Conservation (phyloP, 768 basidiomycete genomes). For the Lentinula aciculospora region DNA sequence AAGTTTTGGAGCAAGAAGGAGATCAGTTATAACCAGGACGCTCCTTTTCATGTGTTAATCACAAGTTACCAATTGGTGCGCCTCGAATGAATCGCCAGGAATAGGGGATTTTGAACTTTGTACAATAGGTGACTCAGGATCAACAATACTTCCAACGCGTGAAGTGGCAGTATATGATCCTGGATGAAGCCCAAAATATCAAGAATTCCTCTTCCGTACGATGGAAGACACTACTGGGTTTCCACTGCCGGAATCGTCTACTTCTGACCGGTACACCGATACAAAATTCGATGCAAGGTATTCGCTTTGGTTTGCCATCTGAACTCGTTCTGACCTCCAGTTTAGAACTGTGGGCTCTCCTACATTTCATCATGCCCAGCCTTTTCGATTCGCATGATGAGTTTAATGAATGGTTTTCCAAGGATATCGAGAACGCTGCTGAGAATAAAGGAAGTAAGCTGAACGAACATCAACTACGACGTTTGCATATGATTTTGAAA, state of each 20-base stretch:
- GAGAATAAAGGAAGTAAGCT: slow-evolving; percentile 89
- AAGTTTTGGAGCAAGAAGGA: slow-evolving; percentile 99
- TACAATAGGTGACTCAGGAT: slow-evolving; percentile 79
- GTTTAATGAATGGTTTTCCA: slow-evolving; percentile 99
- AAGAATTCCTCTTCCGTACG: slow-evolving; percentile 94
- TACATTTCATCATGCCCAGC: slow-evolving; percentile 99
- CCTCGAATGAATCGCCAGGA: slow-evolving; percentile 9
- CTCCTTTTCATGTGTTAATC: slow-evolving; percentile 94
- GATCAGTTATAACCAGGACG: slow-evolving; percentile 90
- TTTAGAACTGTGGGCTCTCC: slow-evolving; percentile 91
- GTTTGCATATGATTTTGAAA: slow-evolving; percentile 97
- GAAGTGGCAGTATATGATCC: slow-evolving; percentile 99
- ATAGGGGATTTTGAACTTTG: not conserved
- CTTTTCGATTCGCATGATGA: slow-evolving; percentile 99
- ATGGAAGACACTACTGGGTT: slow-evolving; percentile 95
- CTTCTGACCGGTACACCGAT: slow-evolving; percentile 97
- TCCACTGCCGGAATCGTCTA: slow-evolving; percentile 93
- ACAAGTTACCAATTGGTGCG: slow-evolving; percentile 93
- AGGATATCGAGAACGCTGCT: slow-evolving; percentile 93
- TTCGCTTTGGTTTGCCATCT: slow-evolving; percentile 14
- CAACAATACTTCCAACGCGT: slow-evolving; percentile 97
- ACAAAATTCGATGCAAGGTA: slow-evolving; percentile 99
- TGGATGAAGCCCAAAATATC: slow-evolving; percentile 99
- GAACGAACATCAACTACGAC: slow-evolving; percentile 91
- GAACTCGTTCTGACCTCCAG: slow-evolving; percentile 5